Evolutionary conservation across 148 eudicot genomes (phyloP), one percentile per base, ranked within the genome.

Genomic region (Simmondsia chinensis): DNA sequence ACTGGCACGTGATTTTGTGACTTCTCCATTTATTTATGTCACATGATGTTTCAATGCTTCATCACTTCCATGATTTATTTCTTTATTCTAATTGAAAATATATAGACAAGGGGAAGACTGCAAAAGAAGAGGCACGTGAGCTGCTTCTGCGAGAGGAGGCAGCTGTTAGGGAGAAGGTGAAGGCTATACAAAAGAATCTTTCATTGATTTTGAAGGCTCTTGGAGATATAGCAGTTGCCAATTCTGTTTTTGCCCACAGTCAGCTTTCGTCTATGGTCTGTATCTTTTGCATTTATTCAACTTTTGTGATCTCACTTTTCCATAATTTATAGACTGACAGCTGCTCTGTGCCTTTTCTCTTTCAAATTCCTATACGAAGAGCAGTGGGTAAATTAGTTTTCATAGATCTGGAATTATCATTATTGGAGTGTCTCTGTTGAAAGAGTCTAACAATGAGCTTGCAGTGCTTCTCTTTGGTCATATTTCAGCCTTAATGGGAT

Each of bases 101-200:
- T 25, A 5, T 60, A 89, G 97, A 86, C 51, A 91, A 91, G 63
- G 82, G 81, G 50, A 91, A 86, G 72, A 86, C 81, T 36, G 88
- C 83, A 30, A 91, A 91, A 69, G 99, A 91, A 70, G 99, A 91
- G 59, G 99, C 99, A 14, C 99, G 95, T 42, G 95, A 91, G 21
- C 52, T 82, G 43, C 82, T 79, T 64, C 82, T 91, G 39, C 69
- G 38, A 54, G 99, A 91, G 61, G 99, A 91, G 64, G 70, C 83
- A 20, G 51, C 47, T 29, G 53, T 71, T 30, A 76, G 99, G 57
- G 70, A 69, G 53, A 79, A 72, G 61, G 89, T 85, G 59, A 42
- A 49, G 48, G 69, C 36, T 46, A 75, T 86, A 48, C 85, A 79
- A 52, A 80, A 61, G 56, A 85, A 77, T 68, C 64, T 91, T 12